These are phyloP conservation scores for Discostella pseudostelligera DNA, from an alignment of 108 stramenopile genomes.

Conservation along the genomic window DNA sequence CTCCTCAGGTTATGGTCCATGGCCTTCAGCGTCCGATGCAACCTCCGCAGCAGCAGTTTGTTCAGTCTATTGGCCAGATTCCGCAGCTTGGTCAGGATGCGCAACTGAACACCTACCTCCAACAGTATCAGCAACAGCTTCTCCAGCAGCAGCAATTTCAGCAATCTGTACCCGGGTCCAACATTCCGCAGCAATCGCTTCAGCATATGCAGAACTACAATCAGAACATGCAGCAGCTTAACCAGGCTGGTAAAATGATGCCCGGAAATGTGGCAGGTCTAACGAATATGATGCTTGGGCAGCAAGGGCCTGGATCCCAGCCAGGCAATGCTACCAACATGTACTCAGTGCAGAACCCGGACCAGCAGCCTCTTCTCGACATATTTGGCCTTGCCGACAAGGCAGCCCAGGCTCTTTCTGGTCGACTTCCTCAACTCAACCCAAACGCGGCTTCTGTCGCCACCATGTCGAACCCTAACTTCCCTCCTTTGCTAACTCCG, in stretches of 20 bases:
- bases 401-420: slow-evolving; percentile 68
- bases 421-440: slow-evolving; percentile 19
- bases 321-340: slow-evolving; percentile 3
- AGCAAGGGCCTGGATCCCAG: slow-evolving; percentile 1
- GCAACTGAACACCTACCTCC: slow-evolving; percentile 11
- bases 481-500: slow-evolving; percentile 22
- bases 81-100: slow-evolving; percentile 2
- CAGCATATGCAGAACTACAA: background rate
- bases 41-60: slow-evolving; percentile 8
- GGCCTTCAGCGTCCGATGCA: slow-evolving; percentile 28
- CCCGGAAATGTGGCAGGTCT: slow-evolving; percentile 6
- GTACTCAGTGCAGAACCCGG: slow-evolving; percentile 6
- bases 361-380: slow-evolving; percentile 46
- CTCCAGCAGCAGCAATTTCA: slow-evolving; percentile 26
- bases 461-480: slow-evolving; percentile 16
- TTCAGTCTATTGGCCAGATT: slow-evolving; percentile 9
- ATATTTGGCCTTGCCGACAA: slow-evolving; percentile 78
- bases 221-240: slow-evolving; percentile 2
- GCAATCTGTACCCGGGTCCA: slow-evolving; percentile 3
- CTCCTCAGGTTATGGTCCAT: slow-evolving; percentile 20
- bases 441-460: slow-evolving; percentile 6
- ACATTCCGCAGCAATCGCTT: background rate
- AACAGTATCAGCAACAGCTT: slow-evolving; percentile 41
- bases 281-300: slow-evolving; percentile 7
- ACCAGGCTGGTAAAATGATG: slow-evolving; percentile 4